These are phyloP conservation scores for Trichoderma oligosporum DNA, from an alignment of 2,329 filamentous ascomycete species.

Conservation along the genomic window DNA sequence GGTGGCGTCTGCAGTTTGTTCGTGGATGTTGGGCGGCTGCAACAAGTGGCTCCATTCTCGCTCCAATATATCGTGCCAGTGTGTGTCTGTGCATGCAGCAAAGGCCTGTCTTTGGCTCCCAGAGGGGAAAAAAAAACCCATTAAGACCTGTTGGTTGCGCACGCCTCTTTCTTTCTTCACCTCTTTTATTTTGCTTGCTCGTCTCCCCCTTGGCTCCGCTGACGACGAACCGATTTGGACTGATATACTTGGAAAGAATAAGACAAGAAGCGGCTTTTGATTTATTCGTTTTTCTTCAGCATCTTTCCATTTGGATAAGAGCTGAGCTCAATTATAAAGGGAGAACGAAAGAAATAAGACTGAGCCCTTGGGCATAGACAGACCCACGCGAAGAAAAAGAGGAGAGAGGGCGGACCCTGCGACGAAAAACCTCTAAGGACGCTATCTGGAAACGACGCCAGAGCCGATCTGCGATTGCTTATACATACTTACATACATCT, in stretches of 20 bases:
- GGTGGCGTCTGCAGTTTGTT: constrained; percentile 14
- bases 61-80: neutral
- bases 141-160: constrained; percentile 9
- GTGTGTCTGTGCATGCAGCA: neutral
- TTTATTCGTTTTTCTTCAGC: too few relatives aligned
- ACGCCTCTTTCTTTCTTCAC: neutral
- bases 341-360: neutral
- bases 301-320: too few relatives aligned
- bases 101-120: constrained; percentile 17
- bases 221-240: neutral
- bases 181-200: neutral
- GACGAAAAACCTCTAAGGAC: neutral
- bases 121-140: too few relatives aligned
- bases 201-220: neutral
- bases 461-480: neutral
- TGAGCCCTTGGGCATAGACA: neutral
- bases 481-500: neutral
- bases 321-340: neutral
- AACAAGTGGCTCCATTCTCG: neutral
- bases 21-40: constrained; percentile 25
- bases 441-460: neutral
- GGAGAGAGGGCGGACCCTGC: neutral
- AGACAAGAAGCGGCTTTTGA: too few relatives aligned
- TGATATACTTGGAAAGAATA: too few relatives aligned
- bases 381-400: neutral